These are phyloP conservation scores for Sedum album DNA, from an alignment of 164 flowering plant species.

Conservation along the genomic window DNA sequence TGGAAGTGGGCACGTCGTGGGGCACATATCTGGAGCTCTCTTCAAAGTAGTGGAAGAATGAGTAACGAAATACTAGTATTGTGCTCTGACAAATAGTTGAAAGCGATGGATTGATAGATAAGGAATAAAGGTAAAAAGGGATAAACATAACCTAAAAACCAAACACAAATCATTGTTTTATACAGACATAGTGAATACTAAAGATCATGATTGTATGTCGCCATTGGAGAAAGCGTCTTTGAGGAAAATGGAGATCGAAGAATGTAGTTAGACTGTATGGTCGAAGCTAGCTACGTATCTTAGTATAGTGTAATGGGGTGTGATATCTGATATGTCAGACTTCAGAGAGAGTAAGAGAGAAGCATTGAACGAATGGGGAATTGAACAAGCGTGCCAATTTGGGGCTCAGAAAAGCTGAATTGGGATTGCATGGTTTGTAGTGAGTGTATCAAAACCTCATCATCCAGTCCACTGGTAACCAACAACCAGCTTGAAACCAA, in stretches of 20 bases:
- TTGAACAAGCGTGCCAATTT: constrained; percentile 7
- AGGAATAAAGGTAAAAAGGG: background rate
- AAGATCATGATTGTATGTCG: constrained; percentile 4
- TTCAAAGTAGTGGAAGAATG: constrained; percentile 3
- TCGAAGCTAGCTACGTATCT: background rate
- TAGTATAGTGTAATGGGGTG: background rate
- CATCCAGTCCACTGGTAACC: background rate
- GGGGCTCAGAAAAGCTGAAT: constrained; percentile 7
- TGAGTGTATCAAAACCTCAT: background rate
- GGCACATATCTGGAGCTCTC: constrained; percentile 6
- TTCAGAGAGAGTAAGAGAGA: background rate
- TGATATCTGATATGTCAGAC: no score
- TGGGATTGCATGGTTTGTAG: background rate
- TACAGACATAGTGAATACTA: background rate
- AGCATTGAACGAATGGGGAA: background rate
- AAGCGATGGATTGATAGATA: background rate
- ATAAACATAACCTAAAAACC: background rate
- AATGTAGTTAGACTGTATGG: background rate
- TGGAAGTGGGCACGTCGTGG: constrained; percentile 8
- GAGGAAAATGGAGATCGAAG: background rate
- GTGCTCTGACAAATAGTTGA: constrained; percentile 4
- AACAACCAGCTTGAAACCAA: constrained; percentile 5
- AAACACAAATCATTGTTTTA: constrained; percentile 3
- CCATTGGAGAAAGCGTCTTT: constrained; percentile 4
- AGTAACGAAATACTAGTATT: background rate